phyloP scores from a whole-genome alignment of 495 filamentous ascomycete genomes.

The Parathielavia appendiculata region DNA sequence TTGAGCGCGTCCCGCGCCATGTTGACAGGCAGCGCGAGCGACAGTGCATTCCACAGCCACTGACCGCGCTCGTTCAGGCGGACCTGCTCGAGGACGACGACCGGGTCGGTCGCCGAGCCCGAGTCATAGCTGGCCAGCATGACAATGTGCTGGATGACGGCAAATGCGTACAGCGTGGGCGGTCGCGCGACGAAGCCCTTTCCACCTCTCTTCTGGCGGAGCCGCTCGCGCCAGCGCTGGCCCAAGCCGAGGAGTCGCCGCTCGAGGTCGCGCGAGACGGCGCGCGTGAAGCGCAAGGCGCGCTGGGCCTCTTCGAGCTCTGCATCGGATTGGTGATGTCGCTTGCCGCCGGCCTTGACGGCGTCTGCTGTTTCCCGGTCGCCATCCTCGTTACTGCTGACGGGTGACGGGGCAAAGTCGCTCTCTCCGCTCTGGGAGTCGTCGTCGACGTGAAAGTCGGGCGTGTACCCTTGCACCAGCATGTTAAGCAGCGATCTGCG shows the following conservation, averaged over 20 bases:
- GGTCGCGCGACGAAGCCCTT: slow-evolving; percentile 12
- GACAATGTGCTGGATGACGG: slow-evolving; percentile 29
- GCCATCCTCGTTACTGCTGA: background rate
- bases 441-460: slow-evolving; percentile 10
- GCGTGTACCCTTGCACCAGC: slow-evolving; percentile 20
- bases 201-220: slow-evolving; percentile 4
- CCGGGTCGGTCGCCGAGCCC: slow-evolving; percentile 8
- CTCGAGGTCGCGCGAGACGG: slow-evolving; percentile 20
- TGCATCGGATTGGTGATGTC: background rate
- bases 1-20: slow-evolving; percentile 21
- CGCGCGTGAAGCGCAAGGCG: slow-evolving; percentile 9
- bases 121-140: slow-evolving; percentile 29
- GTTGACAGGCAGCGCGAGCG: slow-evolving; percentile 30
- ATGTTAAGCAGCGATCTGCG: slow-evolving; percentile 16
- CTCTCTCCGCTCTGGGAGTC: background rate
- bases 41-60: slow-evolving; percentile 35
- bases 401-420: slow-evolving; percentile 4
- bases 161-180: slow-evolving; percentile 29
- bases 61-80: slow-evolving; percentile 24
- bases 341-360: background rate
- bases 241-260: slow-evolving; percentile 17
- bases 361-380: background rate
- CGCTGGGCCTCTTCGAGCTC: slow-evolving; percentile 3
- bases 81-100: slow-evolving; percentile 24
- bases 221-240: slow-evolving; percentile 18